A percentile compares a stretch with the other conserved stretches of the same genome.
phyloP scores from a whole-genome alignment of 169 alveolate species.

The Plasmodium cynomolgi region DNA sequence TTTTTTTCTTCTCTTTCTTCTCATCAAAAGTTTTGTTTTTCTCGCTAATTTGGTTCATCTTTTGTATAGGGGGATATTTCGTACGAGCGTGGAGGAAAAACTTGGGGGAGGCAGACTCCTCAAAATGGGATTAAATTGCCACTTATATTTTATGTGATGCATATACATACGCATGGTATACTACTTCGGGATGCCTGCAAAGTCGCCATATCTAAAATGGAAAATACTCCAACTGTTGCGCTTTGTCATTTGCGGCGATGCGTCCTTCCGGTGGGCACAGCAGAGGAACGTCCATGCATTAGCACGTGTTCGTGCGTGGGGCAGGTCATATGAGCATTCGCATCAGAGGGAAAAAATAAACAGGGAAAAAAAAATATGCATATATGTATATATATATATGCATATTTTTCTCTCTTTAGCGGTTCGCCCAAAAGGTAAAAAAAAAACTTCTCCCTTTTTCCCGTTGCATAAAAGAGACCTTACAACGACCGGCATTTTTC shows the following conservation, averaged over 20 bases:
- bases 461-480: neutral
- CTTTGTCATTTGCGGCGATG: neutral
- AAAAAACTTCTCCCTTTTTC: neutral
- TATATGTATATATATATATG: no score
- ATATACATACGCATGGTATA: neutral
- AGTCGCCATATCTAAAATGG: neutral
- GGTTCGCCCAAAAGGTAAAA: neutral
- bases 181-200: neutral
- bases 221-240: neutral
- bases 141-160: neutral
- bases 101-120: neutral
- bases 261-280: neutral
- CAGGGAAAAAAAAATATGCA: neutral
- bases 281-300: neutral
- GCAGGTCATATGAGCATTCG: neutral
- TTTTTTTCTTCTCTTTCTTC: slow-evolving; percentile 23
- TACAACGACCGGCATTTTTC: neutral
- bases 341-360: neutral
- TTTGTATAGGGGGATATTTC: neutral
- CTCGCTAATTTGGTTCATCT: slow-evolving; percentile 1
- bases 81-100: neutral
- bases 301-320: neutral
- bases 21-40: neutral
- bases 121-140: neutral
- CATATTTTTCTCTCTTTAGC: neutral